These are phyloP conservation scores for Candida tropicalis DNA, from an alignment of 1,139 yeast species.

Conservation along the genomic window DNA sequence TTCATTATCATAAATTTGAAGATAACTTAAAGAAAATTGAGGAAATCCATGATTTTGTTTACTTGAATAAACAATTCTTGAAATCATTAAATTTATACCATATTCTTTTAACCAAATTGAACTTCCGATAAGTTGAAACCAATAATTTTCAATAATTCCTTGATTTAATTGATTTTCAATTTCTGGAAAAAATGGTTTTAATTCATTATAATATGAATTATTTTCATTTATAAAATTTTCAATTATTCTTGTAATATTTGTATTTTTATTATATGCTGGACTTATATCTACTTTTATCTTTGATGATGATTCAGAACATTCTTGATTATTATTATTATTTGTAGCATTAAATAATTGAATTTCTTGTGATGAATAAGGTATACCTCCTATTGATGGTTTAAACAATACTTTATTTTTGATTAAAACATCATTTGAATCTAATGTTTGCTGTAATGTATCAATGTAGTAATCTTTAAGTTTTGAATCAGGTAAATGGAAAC, in stretches of 20 bases:
- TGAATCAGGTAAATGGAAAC: neutral
- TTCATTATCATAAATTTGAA: constrained; percentile 38
- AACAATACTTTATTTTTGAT: neutral
- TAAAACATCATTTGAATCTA: neutral
- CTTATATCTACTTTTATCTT: neutral
- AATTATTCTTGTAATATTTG: constrained; percentile 17
- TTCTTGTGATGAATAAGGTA: neutral
- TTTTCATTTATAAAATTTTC: constrained; percentile 12
- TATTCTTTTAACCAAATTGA: constrained; percentile 45
- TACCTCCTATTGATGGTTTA: neutral
- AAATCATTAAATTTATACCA: constrained; percentile 41
- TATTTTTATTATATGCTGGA: constrained; percentile 8
- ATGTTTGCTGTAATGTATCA: neutral
- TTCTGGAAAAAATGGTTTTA: constrained; percentile 30
- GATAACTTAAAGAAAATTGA: constrained; percentile 34
- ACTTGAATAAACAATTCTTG: constrained; percentile 37
- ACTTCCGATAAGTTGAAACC: constrained; percentile 43
- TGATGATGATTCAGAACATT: neutral
- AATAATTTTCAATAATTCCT: constrained; percentile 31
- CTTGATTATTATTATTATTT: too few species aligned
- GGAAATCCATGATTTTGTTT: constrained; percentile 33
- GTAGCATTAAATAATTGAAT: neutral
- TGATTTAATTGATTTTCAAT: constrained; percentile 27
- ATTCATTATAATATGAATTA: constrained; percentile 24
- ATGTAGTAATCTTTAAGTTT: constrained; percentile 1